Conservation (phyloP, 805 yeast genomes). For the Ogataea paradorogensis region DNA sequence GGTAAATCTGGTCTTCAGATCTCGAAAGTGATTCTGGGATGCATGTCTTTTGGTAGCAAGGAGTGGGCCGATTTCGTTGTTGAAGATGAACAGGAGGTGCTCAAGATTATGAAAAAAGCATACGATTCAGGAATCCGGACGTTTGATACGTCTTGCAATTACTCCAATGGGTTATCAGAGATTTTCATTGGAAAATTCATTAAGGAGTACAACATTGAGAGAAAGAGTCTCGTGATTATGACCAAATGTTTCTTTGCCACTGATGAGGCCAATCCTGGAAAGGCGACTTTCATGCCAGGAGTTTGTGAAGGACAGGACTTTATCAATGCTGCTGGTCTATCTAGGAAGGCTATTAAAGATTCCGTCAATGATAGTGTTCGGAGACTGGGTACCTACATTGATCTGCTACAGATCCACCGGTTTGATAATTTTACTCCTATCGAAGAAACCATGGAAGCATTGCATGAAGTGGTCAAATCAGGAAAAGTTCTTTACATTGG, state of each 20-base stretch:
- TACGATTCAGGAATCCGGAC: constrained; percentile 49
- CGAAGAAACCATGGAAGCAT: constrained; percentile 54
- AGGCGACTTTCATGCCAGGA: constrained; percentile 18
- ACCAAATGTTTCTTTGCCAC: constrained; percentile 41
- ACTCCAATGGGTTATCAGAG: constrained; percentile 51
- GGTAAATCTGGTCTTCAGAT: constrained; percentile 33
- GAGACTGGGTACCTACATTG: constrained; percentile 52
- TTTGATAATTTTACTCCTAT: constrained; percentile 46
- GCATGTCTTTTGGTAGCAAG: constrained; percentile 51
- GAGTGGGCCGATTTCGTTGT: constrained; percentile 43
- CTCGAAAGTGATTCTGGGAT: constrained; percentile 50
- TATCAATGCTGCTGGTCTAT: constrained; percentile 39
- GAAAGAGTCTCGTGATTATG: constrained; percentile 54
- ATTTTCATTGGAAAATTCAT: constrained; percentile 51
- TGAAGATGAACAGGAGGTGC: constrained; percentile 47
- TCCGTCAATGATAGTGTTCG: constrained; percentile 40
- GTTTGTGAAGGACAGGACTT: constrained; percentile 20
- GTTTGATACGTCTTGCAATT: constrained; percentile 49
- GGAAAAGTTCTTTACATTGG: constrained; percentile 58
- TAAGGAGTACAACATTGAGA: constrained; percentile 46
- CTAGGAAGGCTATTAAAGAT: constrained; percentile 45
- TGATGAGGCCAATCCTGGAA: constrained; percentile 20
- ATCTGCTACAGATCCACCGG: constrained; percentile 56
- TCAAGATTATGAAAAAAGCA: constrained; percentile 42
- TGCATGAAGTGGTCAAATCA: constrained; percentile 47